phyloP scores from a whole-genome alignment of 441 rosid species.

The Metrosideros polymorpha region DNA sequence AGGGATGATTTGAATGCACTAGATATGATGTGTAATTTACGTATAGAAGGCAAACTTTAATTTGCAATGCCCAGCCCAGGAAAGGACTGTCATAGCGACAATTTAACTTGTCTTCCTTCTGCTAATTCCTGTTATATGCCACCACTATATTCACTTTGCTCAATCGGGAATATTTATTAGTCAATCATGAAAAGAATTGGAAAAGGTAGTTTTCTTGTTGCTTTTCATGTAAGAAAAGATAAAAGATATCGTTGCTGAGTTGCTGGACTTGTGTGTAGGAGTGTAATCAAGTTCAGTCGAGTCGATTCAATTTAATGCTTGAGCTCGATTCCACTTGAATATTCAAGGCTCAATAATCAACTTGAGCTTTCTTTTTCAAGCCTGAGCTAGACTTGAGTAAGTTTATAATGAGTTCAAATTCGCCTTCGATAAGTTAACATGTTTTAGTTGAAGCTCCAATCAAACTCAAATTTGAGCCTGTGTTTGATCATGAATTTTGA shows the following conservation, averaged over 20 bases:
- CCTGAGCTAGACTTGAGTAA: background rate
- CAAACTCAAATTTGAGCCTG: background rate
- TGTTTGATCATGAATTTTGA: background rate
- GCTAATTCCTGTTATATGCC: background rate
- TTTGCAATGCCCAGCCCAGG: background rate
- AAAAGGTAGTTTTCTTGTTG: background rate
- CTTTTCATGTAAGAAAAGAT: background rate
- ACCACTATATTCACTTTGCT: background rate
- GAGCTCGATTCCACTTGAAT: background rate
- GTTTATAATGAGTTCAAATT: background rate
- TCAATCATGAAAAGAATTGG: background rate
- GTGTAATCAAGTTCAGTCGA: background rate
- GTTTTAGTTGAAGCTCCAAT: background rate
- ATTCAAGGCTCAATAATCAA: background rate
- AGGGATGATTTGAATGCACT: background rate
- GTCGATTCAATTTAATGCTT: background rate
- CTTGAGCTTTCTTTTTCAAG: background rate
- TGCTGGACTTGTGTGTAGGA: background rate
- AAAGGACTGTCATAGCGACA: background rate
- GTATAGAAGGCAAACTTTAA: background rate
- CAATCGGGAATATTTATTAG: background rate
- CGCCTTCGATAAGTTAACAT: background rate
- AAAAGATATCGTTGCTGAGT: background rate
- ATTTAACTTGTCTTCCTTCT: background rate
- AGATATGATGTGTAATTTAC: background rate